Base-by-base conservation (phyloP, 78 protist species). In the Dictyostelium discoideum region DNA sequence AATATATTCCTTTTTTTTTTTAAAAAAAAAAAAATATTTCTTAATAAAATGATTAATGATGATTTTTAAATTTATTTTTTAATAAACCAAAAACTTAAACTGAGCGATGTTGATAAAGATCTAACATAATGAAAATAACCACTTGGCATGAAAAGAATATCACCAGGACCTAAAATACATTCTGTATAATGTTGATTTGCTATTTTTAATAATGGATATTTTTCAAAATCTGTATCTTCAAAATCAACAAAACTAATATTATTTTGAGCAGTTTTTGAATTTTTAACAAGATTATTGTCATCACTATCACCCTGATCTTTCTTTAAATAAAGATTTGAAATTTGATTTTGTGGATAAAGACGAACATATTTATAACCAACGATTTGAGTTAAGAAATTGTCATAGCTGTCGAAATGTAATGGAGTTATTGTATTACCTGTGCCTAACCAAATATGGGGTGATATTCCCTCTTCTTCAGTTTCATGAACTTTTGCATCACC, bases 311-410 rank as follows among this genome's bases (percentile, higher is more conserved):
- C 26, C 1, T 32, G 37, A 37, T 20, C 29, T 8, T 39, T 37
- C 9, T 86, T 57, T 3, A 87, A 18, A 54, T 96, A 83, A 14
- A 96, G 74, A 29, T 78, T 3, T 46, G 82, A 46, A 32, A 46
- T 54, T 37, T 85, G 44, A 18, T 13, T 48, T 13, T 37, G 79
- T 18, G 14, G 69, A 76, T 87, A 96, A 13, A 96, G 78, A 14
- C 97, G 69, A 57, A 96, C 77, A 74, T 96, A 96, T 90, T 96
- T 96, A 83, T 32, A 39, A 22, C 98, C 98, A 54, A 80, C 93
- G 11, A 94, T 93, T 57, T 96, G 98, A n/a, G 92, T 48, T 32
- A 97, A 72, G 20, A 92, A 42, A 77, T 95, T 97, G 85, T 97
- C 96, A 24, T 96, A 46, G 24, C 96, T 57, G 57, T 97, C 98